Conservation (phyloP, 2,329 filamentous ascomycete genomes). For the Emergomyces orientalis region DNA sequence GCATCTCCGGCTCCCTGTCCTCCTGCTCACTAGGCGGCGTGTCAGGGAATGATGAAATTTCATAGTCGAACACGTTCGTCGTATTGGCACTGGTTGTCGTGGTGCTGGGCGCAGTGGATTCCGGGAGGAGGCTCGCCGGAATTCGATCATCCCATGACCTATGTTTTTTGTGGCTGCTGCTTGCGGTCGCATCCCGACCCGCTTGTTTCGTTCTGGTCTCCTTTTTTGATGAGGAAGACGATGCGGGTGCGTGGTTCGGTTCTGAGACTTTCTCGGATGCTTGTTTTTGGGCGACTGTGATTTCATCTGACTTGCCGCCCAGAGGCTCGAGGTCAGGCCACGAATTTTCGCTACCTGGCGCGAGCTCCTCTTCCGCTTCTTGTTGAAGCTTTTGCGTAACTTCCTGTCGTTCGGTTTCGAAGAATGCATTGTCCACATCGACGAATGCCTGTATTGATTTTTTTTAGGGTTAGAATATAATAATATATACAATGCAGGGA, state of each 20-base stretch:
- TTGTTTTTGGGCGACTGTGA: background rate
- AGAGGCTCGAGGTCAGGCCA: slow-evolving; percentile 2
- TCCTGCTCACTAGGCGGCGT: slow-evolving; percentile 11
- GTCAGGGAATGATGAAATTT: slow-evolving; percentile 27
- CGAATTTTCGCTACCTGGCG: background rate
- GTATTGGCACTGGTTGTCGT: background rate
- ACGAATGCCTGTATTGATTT: slow-evolving; percentile 35
- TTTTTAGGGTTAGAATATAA: background rate
- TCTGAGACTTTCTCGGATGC: background rate
- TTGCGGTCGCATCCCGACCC: background rate
- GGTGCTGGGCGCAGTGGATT: background rate
- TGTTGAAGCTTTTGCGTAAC: slow-evolving; percentile 15
- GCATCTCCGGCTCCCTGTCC: slow-evolving; percentile 31
- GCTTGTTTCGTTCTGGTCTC: background rate
- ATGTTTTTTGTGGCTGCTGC: background rate
- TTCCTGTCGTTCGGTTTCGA: slow-evolving; percentile 29
- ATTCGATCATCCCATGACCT: slow-evolving; percentile 1
- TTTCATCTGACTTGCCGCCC: background rate
- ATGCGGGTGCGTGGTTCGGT: background rate
- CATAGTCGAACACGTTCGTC: slow-evolving; percentile 32
- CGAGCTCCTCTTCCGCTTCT: slow-evolving; percentile 4
- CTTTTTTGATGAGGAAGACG: background rate
- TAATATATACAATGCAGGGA: background rate
- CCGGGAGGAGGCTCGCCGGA: slow-evolving; percentile 12
- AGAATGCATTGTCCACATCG: slow-evolving; percentile 40